Evolutionary conservation across 345 rosid species (phyloP), one percentile per base, ranked within the genome.

Genomic region (Aegle marmelos): DNA sequence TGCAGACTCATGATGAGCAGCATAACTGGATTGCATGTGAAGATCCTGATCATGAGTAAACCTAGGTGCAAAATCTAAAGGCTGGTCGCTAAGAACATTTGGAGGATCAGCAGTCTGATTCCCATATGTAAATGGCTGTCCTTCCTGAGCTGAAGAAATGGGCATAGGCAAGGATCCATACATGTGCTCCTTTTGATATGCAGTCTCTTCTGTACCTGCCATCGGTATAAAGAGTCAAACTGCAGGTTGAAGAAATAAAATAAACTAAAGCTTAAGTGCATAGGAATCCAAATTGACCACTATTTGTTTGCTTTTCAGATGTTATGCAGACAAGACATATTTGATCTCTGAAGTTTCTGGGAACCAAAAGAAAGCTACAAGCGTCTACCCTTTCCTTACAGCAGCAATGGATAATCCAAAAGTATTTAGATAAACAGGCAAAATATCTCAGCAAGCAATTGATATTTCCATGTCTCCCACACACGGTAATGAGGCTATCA

Each of bases 11-110:
- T 86, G 86, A 80, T 80, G 84, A 80, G 76, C 68, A 83, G 81
- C 78, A 84, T 87, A 93, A 84, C 77, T 81, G 33, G 90, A 74
- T 39, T 82, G 92, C 82, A 80, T 61, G 33, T 82, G 87, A 69
- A 82, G 77, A 72, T 85, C 87, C 75, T 81, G 87, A 59, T 87
- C 89, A 75, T 79, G 82, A 73, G 61, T 87, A 82, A 88, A 89
- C 82, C 91, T 77, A 71, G 91, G 78, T 33, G 89, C 78, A 89
- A 94, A 92, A 67, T 91, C 87, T 86, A 89, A 82, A 79, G 95
- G 96, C 78, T 85, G 93, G 73, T 92, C 89, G 69, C 89, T 84
- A 82, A 79, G 93, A 82, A 83, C 89, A 36, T 70, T 72, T 34
- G 83, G 64, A 60, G 87, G 85, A 85, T 86, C 90, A 68, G 84